Base-by-base conservation (phyloP, 768 basidiomycete species). In the Leccinum longicurvipes region DNA sequence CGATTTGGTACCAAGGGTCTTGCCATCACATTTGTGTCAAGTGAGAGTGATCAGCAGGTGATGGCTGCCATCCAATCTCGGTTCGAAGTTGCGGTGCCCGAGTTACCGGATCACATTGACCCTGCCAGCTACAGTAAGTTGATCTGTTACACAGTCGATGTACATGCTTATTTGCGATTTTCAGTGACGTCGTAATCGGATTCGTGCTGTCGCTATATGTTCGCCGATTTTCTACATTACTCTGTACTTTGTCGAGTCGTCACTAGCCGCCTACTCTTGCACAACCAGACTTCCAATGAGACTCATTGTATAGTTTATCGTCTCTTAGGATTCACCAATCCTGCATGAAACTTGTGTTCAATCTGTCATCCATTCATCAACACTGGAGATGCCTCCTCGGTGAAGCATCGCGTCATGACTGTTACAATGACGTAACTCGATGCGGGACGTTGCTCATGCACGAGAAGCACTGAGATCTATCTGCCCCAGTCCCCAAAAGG, bases 1-100 rank as follows among this genome's bases (percentile, higher is more conserved):
- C 93, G 97, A 59, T 99, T 99, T 74, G 97, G 97, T 62, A 99
- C 97, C 31, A 98, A 98, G 75, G 97, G 97, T 81, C 87, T 99
- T 44, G 95, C 96, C 17, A 91, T 98, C 72, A 98, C 95, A 1
- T 99, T 96, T 68, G 91, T 98, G 41, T 85, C 96, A 4, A 91
- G 88, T 19, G 95, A 98, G 51, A 84, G 79, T 58, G 97, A 99
- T 68, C 85, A 91, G 70, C 90, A 92, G 73, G 95, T 99, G 57
- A 91, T 99, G 86, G 81, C 86, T 39, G 83, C 88, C 25, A 98
- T 99, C 64, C 97, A 99, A 73, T 86, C 91, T 39, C 77, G 97
- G 62, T 99, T 99, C 77, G 96, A 98, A 70, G 96, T 99, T 28
- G 94, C 93, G 29, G 93, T 99, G 41, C 87, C 95, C 4, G 93